Evolutionary conservation across 2,329 filamentous ascomycete genomes (phyloP).

Genomic region (Venturia effusa): DNA sequence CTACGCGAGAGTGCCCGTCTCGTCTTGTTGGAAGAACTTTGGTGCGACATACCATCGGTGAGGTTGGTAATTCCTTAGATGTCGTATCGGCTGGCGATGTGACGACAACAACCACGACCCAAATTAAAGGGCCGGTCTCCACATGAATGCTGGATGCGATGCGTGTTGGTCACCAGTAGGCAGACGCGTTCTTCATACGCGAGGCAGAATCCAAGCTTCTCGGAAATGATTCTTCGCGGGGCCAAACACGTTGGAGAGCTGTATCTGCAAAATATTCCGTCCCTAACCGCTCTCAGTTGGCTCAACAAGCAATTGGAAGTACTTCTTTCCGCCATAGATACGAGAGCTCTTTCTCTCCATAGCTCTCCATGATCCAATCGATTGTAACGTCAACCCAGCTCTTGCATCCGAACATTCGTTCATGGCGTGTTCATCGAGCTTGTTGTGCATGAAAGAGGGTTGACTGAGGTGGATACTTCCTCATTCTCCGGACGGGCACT

Average conservation of each 20-base stretch:
- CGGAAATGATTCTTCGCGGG: not conserved
- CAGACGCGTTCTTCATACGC: not conserved
- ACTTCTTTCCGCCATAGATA: not conserved
- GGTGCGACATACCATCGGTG: not conserved
- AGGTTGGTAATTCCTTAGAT: not conserved
- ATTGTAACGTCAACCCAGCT: constrained; percentile 15
- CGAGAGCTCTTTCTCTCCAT: not conserved
- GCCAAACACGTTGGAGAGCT: not conserved
- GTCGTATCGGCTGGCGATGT: not conserved
- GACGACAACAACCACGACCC: not conserved
- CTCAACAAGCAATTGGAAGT: not conserved
- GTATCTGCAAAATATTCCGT: not conserved
- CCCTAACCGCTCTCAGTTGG: not conserved
- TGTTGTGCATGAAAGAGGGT: not conserved
- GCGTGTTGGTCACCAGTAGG: not conserved
- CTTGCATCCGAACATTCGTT: constrained; percentile 15
- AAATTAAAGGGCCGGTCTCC: not conserved
- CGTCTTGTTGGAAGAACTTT: not conserved
- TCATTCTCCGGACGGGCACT: not conserved
- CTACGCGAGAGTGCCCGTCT: not conserved
- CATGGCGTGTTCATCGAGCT: constrained; percentile 1
- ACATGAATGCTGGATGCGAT: not conserved
- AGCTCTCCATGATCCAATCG: not conserved
- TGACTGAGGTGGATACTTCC: not conserved
- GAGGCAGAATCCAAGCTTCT: not conserved